Percentiles rank a stretch among this genome's conserved stretches.
phyloP scores from a whole-genome alignment of 805 yeast species.

The Cyberlindnera mycetangii region DNA sequence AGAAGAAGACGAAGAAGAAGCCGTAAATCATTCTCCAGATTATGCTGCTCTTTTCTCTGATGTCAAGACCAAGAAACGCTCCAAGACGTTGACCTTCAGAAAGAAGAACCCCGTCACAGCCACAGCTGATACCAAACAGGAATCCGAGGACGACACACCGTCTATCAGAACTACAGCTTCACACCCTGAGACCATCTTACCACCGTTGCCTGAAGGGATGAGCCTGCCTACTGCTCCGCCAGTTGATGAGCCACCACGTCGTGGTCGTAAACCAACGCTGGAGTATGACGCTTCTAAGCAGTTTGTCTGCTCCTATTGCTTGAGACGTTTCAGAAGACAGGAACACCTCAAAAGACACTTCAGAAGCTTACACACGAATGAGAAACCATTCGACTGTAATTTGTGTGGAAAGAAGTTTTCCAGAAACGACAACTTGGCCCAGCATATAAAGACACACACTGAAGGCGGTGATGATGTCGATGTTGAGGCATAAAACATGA shows the following conservation, averaged over 20 bases:
- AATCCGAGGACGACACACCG: neutral
- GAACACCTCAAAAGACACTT: slow-evolving; percentile 76
- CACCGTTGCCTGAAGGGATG: slow-evolving; percentile 13
- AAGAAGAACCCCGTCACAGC: neutral
- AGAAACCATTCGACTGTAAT: slow-evolving; percentile 64
- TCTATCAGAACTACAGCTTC: neutral
- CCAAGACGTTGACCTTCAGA: slow-evolving; percentile 17
- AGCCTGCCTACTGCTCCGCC: slow-evolving; percentile 7
- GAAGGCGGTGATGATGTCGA: slow-evolving; percentile 10
- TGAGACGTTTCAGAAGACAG: slow-evolving; percentile 66
- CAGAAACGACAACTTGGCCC: slow-evolving; percentile 62
- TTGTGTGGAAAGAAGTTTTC: slow-evolving; percentile 64
- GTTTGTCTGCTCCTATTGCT: slow-evolving; percentile 62
- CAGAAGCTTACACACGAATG: slow-evolving; percentile 68
- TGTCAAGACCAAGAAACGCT: slow-evolving; percentile 21
- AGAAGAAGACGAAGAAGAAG: slow-evolving; percentile 4
- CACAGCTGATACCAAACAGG: neutral
- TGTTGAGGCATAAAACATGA: no score
- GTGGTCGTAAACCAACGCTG: slow-evolving; percentile 65
- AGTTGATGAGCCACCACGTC: slow-evolving; percentile 37
- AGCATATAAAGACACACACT: slow-evolving; percentile 59
- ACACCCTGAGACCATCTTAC: neutral
- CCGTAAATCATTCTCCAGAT: slow-evolving; percentile 27
- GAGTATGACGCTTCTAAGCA: slow-evolving; percentile 55
- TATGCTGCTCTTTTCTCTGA: slow-evolving; percentile 31